phyloP scores from a whole-genome alignment of 2,329 filamentous ascomycete species.

The Zasmidium cellare region DNA sequence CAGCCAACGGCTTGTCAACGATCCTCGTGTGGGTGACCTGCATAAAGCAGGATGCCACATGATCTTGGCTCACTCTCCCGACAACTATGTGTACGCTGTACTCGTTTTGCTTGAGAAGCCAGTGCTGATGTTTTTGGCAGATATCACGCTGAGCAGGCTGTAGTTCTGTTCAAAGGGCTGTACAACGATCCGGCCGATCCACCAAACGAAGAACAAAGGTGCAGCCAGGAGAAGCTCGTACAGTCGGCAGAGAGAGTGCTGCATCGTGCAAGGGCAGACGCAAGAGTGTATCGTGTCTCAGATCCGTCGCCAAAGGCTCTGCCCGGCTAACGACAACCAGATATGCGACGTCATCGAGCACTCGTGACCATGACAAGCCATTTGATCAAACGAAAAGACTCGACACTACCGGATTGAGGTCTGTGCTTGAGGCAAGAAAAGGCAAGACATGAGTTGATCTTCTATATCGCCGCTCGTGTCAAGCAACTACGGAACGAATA shows the following conservation, averaged over 20 bases:
- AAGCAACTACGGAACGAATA: no score
- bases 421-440: conserved; percentile 2
- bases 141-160: conserved; percentile 15
- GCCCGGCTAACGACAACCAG: background rate
- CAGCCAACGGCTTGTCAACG: conserved; percentile 8
- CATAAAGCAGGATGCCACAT: conserved; percentile 18
- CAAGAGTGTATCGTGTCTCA: conserved; percentile 8
- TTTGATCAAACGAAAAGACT: background rate
- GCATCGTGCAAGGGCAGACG: conserved; percentile 9
- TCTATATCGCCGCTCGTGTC: no score
- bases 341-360: background rate
- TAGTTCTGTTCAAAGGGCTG: conserved; percentile 9
- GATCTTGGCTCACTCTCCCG: conserved; percentile 15
- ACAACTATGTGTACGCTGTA: conserved; percentile 19
- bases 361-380: background rate
- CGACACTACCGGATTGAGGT: conserved; percentile 1
- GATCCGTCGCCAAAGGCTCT: background rate
- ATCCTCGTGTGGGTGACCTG: conserved; percentile 12
- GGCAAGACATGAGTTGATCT: background rate
- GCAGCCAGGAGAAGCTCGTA: conserved; percentile 12
- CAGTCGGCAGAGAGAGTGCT: conserved; percentile 10
- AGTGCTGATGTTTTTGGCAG: no score
- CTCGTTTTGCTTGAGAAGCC: no score
- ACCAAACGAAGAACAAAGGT: conserved; percentile 12
- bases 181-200: conserved; percentile 12